phyloP scores from a whole-genome alignment of 495 filamentous ascomycete species.

The Massariosphaeria phaeospora region DNA sequence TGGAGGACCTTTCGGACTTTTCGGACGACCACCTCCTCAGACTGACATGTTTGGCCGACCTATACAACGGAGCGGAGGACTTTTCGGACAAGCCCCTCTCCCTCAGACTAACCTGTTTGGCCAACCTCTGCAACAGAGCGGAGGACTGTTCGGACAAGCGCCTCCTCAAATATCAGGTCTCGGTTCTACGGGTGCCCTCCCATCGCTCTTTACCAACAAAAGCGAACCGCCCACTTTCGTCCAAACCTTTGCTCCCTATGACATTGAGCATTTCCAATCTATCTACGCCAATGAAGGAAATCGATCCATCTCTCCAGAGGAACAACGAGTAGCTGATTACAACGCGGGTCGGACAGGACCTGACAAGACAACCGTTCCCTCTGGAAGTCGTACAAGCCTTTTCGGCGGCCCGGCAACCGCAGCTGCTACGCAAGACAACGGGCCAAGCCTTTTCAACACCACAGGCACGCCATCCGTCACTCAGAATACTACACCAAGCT shows the following conservation, averaged over 20 bases:
- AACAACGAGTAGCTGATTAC: slow-evolving; percentile 1
- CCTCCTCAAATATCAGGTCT: too few relatives aligned
- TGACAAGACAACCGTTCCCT: not conserved
- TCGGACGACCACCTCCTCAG: too few relatives aligned
- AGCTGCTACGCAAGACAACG: too few relatives aligned
- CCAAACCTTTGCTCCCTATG: not conserved
- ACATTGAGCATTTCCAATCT: not conserved
- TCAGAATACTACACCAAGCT: not conserved
- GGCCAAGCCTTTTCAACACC: too few relatives aligned
- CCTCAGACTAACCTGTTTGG: not conserved
- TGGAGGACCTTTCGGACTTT: too few relatives aligned
- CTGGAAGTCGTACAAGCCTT: not conserved
- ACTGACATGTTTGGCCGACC: not conserved
- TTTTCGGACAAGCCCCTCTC: not conserved
- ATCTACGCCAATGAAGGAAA: not conserved
- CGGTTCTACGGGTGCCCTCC: too few relatives aligned
- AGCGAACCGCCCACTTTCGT: not conserved
- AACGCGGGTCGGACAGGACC: not conserved
- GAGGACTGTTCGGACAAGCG: too few relatives aligned
- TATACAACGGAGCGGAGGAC: not conserved
- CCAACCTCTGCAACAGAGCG: not conserved
- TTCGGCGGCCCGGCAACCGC: not conserved
- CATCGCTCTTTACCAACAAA: too few relatives aligned
- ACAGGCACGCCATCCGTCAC: too few relatives aligned
- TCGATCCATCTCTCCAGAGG: slow-evolving; percentile 2